Evolutionary conservation across 805 yeast genomes (phyloP), one percentile per base, ranked within the genome.

Genomic region (Pichia insulana): DNA sequence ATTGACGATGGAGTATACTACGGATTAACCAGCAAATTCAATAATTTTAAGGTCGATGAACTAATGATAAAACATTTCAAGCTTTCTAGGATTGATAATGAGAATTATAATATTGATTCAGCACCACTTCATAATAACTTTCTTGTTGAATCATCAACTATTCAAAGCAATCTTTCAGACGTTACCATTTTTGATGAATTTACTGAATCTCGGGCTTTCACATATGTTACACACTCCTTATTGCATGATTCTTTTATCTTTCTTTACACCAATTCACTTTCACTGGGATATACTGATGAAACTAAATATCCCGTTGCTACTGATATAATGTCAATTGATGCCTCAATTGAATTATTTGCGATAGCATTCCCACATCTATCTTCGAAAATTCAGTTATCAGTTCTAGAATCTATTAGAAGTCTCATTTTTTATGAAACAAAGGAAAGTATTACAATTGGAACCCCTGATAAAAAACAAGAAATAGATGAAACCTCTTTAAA

Each of bases 381-480:
- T 7, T 62, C 76, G 4, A 84, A 86, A 47, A 83, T 92, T 41
- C 97, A 90, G 54, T 80, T 82, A 44, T 87, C 97, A 1, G 69
- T 92, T n/a, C 61, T 92, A 17, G 97, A 90, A 53, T 84, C 80
- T 41, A 61, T 92, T 47, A 72, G 88, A 49, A 67, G 80, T 3
- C 67, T 71, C 15, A 47, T 80, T 30, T 64, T 73, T 37, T 67
- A 50, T 13, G 75, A 25, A 62, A 69, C 26, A 52, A 63, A 49
- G 35, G 57, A 48, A 40, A 39, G 48, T 32, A 43, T 41, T 34
- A 48, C 49, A n/a, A 34, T 33, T 7, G 46, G 41, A 6, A 22
- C 25, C 25, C 8, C 25, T 22, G 8, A 32, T 32, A 9, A 31
- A 31, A 18, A 11, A n/a, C 2, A 34, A 19, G 43, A 45, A 7